phyloP scores from a whole-genome alignment of 495 filamentous ascomycete genomes.

The Penicillium pulvis region DNA sequence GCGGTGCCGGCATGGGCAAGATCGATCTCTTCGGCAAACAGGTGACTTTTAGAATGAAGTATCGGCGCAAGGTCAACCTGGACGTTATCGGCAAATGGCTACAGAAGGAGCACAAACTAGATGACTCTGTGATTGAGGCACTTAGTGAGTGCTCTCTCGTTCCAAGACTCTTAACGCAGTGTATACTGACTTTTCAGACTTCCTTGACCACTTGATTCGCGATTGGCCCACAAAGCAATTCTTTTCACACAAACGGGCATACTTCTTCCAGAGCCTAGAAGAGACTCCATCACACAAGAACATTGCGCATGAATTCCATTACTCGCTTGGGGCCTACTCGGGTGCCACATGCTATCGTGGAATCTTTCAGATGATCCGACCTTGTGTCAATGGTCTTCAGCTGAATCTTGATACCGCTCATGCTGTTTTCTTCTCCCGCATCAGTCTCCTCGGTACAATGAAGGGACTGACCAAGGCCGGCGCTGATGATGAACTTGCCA shows the following conservation, averaged over 20 bases:
- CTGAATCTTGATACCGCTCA: slow-evolving; percentile 74
- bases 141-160: slow-evolving; percentile 57
- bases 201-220: slow-evolving; percentile 86
- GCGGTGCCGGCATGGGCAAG: background rate
- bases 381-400: slow-evolving; percentile 63
- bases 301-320: slow-evolving; percentile 14
- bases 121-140: slow-evolving; percentile 69
- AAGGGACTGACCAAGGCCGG: slow-evolving; percentile 24
- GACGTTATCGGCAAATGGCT: slow-evolving; percentile 66
- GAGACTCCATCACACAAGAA: slow-evolving; percentile 44
- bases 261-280: slow-evolving; percentile 57
- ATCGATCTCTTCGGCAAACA: slow-evolving; percentile 38
- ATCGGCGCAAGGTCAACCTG: slow-evolving; percentile 63
- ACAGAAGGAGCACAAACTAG: slow-evolving; percentile 53
- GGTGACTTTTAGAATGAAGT: slow-evolving; percentile 53
- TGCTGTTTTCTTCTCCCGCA: slow-evolving; percentile 43
- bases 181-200: slow-evolving; percentile 47
- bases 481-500: slow-evolving; percentile 27
- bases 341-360: slow-evolving; percentile 81
- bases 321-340: slow-evolving; percentile 17
- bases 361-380: slow-evolving; percentile 77
- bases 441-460: slow-evolving; percentile 32
- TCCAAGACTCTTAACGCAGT: background rate
- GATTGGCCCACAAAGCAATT: slow-evolving; percentile 67
- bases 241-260: slow-evolving; percentile 72